Evolutionary conservation across 345 rosid genomes (phyloP).

Genomic region (Citrus australasica): DNA sequence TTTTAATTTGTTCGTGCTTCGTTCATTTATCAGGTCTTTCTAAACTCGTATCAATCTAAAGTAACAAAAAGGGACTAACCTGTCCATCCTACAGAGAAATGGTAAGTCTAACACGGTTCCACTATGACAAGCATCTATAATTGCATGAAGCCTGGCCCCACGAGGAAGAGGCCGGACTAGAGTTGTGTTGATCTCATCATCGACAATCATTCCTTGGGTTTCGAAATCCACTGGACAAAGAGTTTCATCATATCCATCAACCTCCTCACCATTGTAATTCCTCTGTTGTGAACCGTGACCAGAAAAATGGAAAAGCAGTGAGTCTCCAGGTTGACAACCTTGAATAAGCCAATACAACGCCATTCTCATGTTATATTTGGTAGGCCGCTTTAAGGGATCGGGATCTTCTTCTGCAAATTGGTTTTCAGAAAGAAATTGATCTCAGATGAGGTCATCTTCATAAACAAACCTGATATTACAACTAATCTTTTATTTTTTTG

Average conservation of each 20-base stretch:
- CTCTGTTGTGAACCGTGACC: conserved; percentile 86
- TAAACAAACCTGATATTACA: not conserved
- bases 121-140: conserved; percentile 88
- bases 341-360: conserved; percentile 76
- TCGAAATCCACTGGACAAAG: conserved; percentile 72
- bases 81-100: conserved; percentile 80
- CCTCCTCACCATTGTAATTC: conserved; percentile 61
- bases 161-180: conserved; percentile 79
- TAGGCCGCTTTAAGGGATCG: conserved; percentile 60
- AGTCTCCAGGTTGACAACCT: conserved; percentile 74
- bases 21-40: not conserved
- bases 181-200: conserved; percentile 79
- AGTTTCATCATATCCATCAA: conserved; percentile 87
- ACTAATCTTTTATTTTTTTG: not conserved
- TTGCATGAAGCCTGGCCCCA: conserved; percentile 87
- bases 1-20: not conserved
- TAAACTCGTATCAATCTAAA: not conserved
- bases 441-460: not conserved
- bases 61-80: conserved; percentile 32
- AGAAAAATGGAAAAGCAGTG: conserved; percentile 79
- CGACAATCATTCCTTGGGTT: conserved; percentile 77
- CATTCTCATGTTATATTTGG: conserved; percentile 62
- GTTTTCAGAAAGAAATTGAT: not conserved
- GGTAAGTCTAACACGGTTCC: conserved; percentile 89
- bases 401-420: conserved; percentile 70